phyloP scores from a whole-genome alignment of 1,139 yeast genomes.

The Scheffersomyces insectosa region DNA sequence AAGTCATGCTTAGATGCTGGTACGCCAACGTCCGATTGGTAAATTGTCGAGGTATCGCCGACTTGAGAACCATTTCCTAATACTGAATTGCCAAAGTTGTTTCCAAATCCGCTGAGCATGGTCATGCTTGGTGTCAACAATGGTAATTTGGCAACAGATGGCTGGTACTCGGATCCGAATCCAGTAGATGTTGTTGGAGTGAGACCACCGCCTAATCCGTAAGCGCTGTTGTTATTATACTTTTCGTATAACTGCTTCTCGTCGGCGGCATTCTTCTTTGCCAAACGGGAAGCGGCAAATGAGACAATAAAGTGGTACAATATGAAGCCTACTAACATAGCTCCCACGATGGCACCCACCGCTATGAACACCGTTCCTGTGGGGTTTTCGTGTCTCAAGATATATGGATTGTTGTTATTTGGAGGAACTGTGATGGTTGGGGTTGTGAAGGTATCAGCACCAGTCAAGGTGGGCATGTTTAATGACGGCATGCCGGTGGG shows the following conservation, averaged over 20 bases:
- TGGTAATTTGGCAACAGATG: constrained; percentile 37
- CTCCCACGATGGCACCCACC: constrained; percentile 69
- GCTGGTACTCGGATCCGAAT: constrained; percentile 22
- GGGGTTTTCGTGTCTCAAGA: constrained; percentile 51
- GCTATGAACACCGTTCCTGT: constrained; percentile 81
- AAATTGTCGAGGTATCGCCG: constrained; percentile 43
- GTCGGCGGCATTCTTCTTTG: constrained; percentile 33
- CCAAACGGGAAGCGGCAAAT: constrained; percentile 37
- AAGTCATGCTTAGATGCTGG: constrained; percentile 43
- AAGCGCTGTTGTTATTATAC: constrained; percentile 39
- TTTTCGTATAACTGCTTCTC: constrained; percentile 41
- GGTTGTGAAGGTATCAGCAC: constrained; percentile 35
- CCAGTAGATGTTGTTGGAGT: constrained; percentile 20
- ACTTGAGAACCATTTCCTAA: constrained; percentile 24
- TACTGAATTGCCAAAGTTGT: constrained; percentile 4
- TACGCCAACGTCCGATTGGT: constrained; percentile 34
- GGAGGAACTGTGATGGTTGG: constrained; percentile 70
- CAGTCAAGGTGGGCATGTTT: constrained; percentile 9
- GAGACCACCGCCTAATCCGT: constrained; percentile 23
- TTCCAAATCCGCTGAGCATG: constrained; percentile 16
- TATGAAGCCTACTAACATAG: constrained; percentile 47
- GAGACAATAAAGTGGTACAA: constrained; percentile 40
- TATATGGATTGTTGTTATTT: constrained; percentile 59
- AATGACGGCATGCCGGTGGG: constrained; percentile 15
- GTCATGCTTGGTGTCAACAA: constrained; percentile 30